Evolutionary conservation across 1,284 basidiomycete genomes (phyloP), one percentile per base, ranked within the genome.

Genomic region (Cronartium quercuum): DNA sequence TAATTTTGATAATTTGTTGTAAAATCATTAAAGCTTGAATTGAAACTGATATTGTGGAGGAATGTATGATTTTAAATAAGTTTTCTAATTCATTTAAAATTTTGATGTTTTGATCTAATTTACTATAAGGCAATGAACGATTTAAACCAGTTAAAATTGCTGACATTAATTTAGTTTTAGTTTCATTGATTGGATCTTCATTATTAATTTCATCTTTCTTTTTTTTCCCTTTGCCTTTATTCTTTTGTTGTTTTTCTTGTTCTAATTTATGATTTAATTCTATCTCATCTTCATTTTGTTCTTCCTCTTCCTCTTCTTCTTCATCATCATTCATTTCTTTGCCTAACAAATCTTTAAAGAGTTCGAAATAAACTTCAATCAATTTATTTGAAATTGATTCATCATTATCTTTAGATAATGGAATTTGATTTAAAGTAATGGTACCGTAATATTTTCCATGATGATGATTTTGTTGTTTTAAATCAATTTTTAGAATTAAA

Each of bases 91-190:
- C 47, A 51, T 51, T 51, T 21, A 18, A 18, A 6, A 85, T 80
- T 87, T 82, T 79, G 90, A 35, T 29, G 85, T 84, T 62, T 86
- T 85, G 41, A 86, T 85, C 47, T 18, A 51, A 6, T 79, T 90
- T 90, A 12, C 93, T 92, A 80, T 92, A 98, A 0, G 96, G 96
- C 74, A 98, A 84, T 0, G 95, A 94, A 37, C 96, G 91, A 80
- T 98, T 97, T 61, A 98, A 90, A 68, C 96, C 95, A 0, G 93
- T 94, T 74, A 99, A 83, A 51, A 98, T 89, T 1, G 94, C 95
- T 18, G 93, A 91, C 47, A 96, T 86, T 69, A 98, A 84, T 82
- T 89, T 91, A 67, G 91, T 91, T 77, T 94, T 88, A 15, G 86
- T 84, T 77, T 93, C 90, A 77, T 92, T 90, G 15, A 92, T 86